Base-by-base conservation (phyloP, 148 eudicot species). In the Rheum nobile region DNA sequence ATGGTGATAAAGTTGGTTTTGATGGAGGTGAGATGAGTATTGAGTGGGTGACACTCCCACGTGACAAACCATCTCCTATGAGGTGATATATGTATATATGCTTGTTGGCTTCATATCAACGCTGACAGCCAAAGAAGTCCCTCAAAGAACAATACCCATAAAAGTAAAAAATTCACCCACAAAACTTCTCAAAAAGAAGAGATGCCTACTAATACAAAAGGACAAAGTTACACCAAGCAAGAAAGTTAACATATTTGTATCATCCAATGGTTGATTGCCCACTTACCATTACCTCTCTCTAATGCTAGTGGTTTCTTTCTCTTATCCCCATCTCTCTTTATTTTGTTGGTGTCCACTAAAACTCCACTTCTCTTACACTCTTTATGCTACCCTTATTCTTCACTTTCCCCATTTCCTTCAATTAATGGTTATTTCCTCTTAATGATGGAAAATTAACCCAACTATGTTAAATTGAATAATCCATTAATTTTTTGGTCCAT, bases 91-190 rank as follows among this genome's bases (percentile, higher is more conserved):
- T 82, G 81, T 81, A 82, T 84, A 82, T 76, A 80, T 84, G 78
- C 76, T 80, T 75, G 79, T 87, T 87, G 87, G 95, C 95, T 89
- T 89, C 83, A 86, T 84, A 81, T 79, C 89, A 80, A 89, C 95
- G 89, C 95, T 73, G 84, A 82, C 80, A 71, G 80, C 84, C 85
- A 82, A 89, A 82, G 50, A 38, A 68, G 75, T 44, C 34, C 63
- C 69, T 74, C 75, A 72, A 72, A 55, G 68, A 75, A 61, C 67
- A 67, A 57, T 44, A 13, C 71, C 72, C 39, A 70, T 54, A 65
- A 38, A 67, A 48, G 52, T 11, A 32, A 19, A 76, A 65, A 28
- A 46, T 71, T 71, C 72, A 72, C 73, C 72, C 37, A 38, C 72
- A 73, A 79, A 82, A 71, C 74, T 74, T 55, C 9, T 19, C 55